phyloP scores from a whole-genome alignment of 305 asterid species.

The Fraxinus sp. region DNA sequence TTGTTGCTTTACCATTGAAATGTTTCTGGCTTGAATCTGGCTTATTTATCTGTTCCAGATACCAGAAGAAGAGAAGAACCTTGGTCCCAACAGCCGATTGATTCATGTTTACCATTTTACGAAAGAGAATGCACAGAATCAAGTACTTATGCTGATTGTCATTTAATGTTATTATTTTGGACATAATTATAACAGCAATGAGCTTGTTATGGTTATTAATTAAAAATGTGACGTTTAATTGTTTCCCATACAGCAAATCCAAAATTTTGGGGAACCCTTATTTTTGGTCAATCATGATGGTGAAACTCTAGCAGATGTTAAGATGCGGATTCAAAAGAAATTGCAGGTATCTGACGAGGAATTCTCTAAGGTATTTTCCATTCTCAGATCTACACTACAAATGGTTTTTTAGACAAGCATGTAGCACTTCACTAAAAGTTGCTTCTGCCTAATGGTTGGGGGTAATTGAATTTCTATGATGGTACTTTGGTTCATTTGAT shows the following conservation, averaged over 20 bases:
- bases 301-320: slow-evolving; percentile 66
- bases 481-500: slow-evolving; percentile 7
- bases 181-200: background rate
- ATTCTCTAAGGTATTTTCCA: slow-evolving; percentile 54
- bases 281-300: slow-evolving; percentile 73
- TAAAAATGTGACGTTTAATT: slow-evolving; percentile 6
- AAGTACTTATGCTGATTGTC: slow-evolving; percentile 32
- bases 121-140: slow-evolving; percentile 71
- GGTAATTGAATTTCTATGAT: background rate
- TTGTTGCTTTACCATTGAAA: background rate
- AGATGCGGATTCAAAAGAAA: slow-evolving; percentile 68
- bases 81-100: slow-evolving; percentile 68
- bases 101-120: slow-evolving; percentile 84
- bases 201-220: background rate
- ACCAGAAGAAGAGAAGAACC: slow-evolving; percentile 77
- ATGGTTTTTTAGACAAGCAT: slow-evolving; percentile 3
- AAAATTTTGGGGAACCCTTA: slow-evolving; percentile 89
- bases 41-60: slow-evolving; percentile 39
- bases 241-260: slow-evolving; percentile 53
- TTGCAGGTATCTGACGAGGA: slow-evolving; percentile 80
- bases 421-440: slow-evolving; percentile 6
- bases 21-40: background rate
- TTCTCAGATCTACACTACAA: background rate
- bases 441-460: background rate
- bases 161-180: background rate